Percentiles rank a stretch among this genome's conserved stretches.
Conservation (phyloP, 192 early-diverging fungal species). For the Mycoemilia scoparia region DNA sequence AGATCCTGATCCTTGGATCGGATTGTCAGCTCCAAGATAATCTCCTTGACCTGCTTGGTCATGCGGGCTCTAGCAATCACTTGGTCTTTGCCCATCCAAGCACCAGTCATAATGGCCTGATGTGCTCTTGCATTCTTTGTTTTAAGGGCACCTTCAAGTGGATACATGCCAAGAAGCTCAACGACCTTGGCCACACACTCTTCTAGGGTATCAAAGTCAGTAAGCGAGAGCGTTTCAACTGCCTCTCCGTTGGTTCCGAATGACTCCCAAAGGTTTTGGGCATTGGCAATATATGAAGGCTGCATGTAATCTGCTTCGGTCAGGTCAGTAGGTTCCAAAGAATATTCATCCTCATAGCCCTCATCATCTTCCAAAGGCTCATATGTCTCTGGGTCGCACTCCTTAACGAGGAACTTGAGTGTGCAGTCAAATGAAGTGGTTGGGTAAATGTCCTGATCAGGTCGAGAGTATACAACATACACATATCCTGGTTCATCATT, state of each 20-base stretch:
- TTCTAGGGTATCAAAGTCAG: conserved; percentile 36
- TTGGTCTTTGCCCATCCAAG: conserved; percentile 61
- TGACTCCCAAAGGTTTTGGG: conserved; percentile 61
- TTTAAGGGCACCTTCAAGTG: conserved; percentile 49
- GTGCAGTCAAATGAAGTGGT: conserved; percentile 58
- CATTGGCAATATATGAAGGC: conserved; percentile 67
- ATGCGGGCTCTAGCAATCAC: conserved; percentile 72
- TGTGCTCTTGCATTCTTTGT: conserved; percentile 65
- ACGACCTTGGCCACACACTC: conserved; percentile 31
- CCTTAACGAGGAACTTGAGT: conserved; percentile 79
- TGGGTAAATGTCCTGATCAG: conserved; percentile 16
- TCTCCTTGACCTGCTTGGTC: conserved; percentile 66
- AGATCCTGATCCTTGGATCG: conserved; percentile 48
- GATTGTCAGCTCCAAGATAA: conserved; percentile 81
- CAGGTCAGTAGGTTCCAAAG: conserved; percentile 73
- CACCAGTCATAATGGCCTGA: conserved; percentile 67
- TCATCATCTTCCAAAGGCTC: conserved; percentile 67
- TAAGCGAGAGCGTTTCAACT: conserved; percentile 76
- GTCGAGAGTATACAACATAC: conserved; percentile 74
- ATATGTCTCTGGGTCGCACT: conserved; percentile 86
- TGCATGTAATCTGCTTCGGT: conserved; percentile 75
- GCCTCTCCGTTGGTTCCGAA: conserved; percentile 50
- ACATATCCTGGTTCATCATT: conserved; percentile 58
- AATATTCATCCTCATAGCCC: conserved; percentile 91
- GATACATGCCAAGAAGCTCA: conserved; percentile 73